Percentiles rank a stretch among this genome's conserved stretches.
Evolutionary conservation across 768 basidiomycete species (phyloP).

Genomic region (Lactarius evosmus): DNA sequence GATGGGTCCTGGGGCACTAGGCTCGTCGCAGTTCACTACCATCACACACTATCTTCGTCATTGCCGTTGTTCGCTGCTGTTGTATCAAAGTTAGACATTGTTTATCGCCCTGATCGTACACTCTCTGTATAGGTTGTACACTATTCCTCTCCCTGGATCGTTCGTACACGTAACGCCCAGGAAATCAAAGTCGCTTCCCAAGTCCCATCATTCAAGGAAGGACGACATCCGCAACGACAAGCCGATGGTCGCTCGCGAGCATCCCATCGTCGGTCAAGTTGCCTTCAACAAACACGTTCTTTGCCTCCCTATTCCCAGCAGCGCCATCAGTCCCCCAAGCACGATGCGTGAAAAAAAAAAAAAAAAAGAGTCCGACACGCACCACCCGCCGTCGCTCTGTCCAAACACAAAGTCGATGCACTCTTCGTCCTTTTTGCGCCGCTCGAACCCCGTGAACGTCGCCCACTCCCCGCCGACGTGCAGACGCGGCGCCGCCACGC

Average conservation of each 20-base stretch:
- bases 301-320: constrained; percentile 3
- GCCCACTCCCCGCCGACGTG: constrained; percentile 46
- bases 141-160: not conserved
- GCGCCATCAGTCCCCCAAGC: not conserved
- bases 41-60: not conserved
- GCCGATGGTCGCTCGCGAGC: constrained; percentile 55
- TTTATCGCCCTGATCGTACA: not conserved
- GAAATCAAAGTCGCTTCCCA: not conserved
- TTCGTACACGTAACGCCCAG: not conserved
- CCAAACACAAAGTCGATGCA: constrained; percentile 55
- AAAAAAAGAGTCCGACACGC: constrained; percentile 27
- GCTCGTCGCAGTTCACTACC: not conserved
- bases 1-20: not conserved
- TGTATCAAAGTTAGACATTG: not conserved
- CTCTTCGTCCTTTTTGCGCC: constrained; percentile 39
- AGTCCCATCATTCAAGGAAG: not conserved
- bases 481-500: constrained; percentile 41
- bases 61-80: not conserved
- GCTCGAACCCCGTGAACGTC: constrained; percentile 51
- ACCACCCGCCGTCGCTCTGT: constrained; percentile 47
- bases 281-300: constrained; percentile 3
- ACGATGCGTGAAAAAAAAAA: not conserved
- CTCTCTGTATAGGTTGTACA: not conserved
- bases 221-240: constrained; percentile 45
- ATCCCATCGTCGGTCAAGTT: constrained; percentile 37